Evolutionary conservation across 176 grass and related monocot genomes (phyloP), one percentile per base, ranked within the genome.

Genomic region (Echinochloa phyllopogon): DNA sequence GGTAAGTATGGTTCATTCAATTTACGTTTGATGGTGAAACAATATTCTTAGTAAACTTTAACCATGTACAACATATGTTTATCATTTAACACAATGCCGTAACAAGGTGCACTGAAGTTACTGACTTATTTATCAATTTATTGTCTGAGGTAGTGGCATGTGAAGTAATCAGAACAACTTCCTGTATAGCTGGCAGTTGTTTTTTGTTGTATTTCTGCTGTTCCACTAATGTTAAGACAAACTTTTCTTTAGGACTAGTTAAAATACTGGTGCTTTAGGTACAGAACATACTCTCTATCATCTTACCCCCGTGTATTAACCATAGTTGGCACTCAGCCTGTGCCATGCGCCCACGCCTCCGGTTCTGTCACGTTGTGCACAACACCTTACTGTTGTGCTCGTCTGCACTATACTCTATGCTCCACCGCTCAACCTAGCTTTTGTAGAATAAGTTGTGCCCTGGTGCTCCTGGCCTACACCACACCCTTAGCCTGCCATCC

Each of bases 1-100:
- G 93, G 96, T 98, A 93, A 66, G 89, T 80, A 78, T 82, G 40
- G 76, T 59, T 39, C 8, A 50, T 37, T 87, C 0, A 17, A 39
- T 12, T 69, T 53, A 83, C 6, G n/a, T 38, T 79, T 63, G 51
- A 40, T 72, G 60, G 76, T 80, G 21, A 52, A 57, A 64, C 27
- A 11, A 27, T 93, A 47, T 81, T 17, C 72, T 38, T 15, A 12
- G 82, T 66, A 48, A 55, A 36, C 10, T 62, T 75, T 78, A 29
- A 24, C 27, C 52, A 51, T n/a, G 40, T 59, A 56, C 52, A 59
- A 8, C 48, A 49, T 59, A 58, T 76, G 25, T 38, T 79, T 21
- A 17, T 74, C 24, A 6, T 51, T 50, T 33, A 36, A 74, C 70
- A 36, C 75, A 86, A 58, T 87, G 21, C 17, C 70, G 27, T 66